Evolutionary conservation across 208 protist genomes (phyloP), one percentile per base, ranked within the genome.

Genomic region (Wallacemonas sp.): DNA sequence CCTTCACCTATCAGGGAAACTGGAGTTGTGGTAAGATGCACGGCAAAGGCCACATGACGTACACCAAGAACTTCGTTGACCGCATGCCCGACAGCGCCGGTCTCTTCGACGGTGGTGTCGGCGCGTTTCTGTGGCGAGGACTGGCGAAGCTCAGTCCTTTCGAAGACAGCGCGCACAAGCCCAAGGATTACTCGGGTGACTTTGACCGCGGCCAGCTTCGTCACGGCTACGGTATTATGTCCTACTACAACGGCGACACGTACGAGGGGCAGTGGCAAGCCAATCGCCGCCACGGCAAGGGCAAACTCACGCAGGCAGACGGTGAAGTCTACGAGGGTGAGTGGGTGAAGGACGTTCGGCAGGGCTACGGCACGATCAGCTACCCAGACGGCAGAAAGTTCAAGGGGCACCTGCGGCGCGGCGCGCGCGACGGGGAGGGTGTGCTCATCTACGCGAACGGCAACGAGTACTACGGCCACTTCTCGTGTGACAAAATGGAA

Each of bases 401-500:
- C 77, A 89, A 89, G 39, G 91, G 91, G 4, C 60, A 48, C 22
- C 81, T 92, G 68, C 68, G 66, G 33, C 68, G 79, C 62, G 76
- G 89, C 57, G 66, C 78, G 62, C 83, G 89, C 21, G 52, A 85
- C 58, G 94, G 94, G 17, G 83, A 89, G 45, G 92, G 94, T 17
- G 63, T 85, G 9, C 85, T 96, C 71, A 55, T 77, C 54, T 95
- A 85, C 45, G 52, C 77, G 19, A 90, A 94, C 44, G 92, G 92
- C 8, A 90, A 97, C 59, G 85, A 92, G 65, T 96, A 93, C 60
- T 81, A 86, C 32, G 93, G 93, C 13, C 68, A 70, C 50, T 97
- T 92, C 46, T 37, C 22, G 4, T 44, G 71, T 5, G 80, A 97
- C 68, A 69, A 62, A 3, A 83, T 95, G 17, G 38, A 85, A 3